Percentiles rank a stretch among this genome's conserved stretches.
phyloP scores from a whole-genome alignment of 2,329 filamentous ascomycete genomes.

The Botrytis cinerea region DNA sequence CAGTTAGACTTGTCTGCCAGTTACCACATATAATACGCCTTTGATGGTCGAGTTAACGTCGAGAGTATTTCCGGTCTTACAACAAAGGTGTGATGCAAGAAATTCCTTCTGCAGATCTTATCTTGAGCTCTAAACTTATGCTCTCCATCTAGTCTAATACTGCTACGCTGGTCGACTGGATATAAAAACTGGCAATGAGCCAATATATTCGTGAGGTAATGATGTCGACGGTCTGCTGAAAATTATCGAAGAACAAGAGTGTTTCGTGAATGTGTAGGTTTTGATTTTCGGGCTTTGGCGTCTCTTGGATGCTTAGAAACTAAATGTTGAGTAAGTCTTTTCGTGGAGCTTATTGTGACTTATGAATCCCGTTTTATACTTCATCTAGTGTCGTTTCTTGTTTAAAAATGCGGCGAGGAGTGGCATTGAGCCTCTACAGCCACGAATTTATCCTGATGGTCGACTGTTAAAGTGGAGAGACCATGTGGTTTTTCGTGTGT shows the following conservation, averaged over 20 bases:
- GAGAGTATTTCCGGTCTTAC: rapidly evolving
- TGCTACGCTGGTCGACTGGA: neutral
- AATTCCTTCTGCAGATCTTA: neutral
- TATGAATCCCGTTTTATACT: neutral
- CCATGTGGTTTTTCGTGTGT: neutral
- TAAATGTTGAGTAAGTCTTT: rapidly evolving
- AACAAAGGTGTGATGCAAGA: neutral
- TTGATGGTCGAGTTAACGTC: neutral
- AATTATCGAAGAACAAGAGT: neutral
- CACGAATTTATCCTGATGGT: neutral
- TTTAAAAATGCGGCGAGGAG: neutral
- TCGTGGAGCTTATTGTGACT: rapidly evolving
- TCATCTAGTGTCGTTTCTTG: neutral
- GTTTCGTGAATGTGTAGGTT: neutral
- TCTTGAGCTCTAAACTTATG: neutral
- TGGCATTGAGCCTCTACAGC: neutral
- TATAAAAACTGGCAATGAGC: neutral
- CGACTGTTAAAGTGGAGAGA: neutral
- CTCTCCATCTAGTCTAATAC: neutral
- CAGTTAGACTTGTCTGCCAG: neutral
- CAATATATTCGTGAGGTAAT: neutral
- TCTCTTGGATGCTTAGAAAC: neutral
- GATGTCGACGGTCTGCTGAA: neutral
- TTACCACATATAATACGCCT: neutral
- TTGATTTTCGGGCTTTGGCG: rapidly evolving